Evolutionary conservation across 2,329 filamentous ascomycete species (phyloP).

Genomic region (Fusarium foetens): DNA sequence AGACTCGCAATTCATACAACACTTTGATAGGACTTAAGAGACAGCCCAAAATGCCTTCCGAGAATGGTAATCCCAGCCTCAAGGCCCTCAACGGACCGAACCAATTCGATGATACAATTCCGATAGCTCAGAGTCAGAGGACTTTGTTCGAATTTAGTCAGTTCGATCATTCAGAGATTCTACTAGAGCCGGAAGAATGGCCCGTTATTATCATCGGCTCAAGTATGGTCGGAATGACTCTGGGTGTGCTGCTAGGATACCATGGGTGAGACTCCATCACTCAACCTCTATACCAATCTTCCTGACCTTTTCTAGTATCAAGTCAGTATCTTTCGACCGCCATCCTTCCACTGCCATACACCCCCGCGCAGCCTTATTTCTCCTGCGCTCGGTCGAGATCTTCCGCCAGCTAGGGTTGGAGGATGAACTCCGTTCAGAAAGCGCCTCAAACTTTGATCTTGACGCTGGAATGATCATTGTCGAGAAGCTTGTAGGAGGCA

Average conservation of each 20-base stretch:
- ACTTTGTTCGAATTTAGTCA: background rate
- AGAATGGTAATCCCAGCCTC: accelerated
- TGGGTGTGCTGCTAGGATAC: background rate
- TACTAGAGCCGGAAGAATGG: background rate
- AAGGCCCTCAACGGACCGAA: background rate
- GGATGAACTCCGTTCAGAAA: background rate
- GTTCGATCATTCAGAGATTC: background rate
- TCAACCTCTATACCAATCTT: accelerated
- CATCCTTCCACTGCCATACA: background rate
- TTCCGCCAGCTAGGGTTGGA: background rate
- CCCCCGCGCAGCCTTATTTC: background rate
- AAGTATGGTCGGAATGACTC: background rate
- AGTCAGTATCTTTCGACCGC: background rate
- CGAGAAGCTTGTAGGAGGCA: background rate
- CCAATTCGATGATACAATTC: background rate
- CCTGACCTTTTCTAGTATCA: accelerated
- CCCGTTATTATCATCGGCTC: background rate
- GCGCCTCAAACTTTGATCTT: background rate
- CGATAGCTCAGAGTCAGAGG: background rate
- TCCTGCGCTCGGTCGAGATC: background rate
- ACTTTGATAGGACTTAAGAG: too few relatives aligned
- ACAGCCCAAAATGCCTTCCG: background rate
- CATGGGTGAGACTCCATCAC: background rate
- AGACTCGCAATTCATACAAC: accelerated
- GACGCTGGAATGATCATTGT: background rate